A percentile compares a stretch with the other conserved stretches of the same genome.
phyloP scores from a whole-genome alignment of 2,329 filamentous ascomycete genomes.

The Huntiella decipiens region DNA sequence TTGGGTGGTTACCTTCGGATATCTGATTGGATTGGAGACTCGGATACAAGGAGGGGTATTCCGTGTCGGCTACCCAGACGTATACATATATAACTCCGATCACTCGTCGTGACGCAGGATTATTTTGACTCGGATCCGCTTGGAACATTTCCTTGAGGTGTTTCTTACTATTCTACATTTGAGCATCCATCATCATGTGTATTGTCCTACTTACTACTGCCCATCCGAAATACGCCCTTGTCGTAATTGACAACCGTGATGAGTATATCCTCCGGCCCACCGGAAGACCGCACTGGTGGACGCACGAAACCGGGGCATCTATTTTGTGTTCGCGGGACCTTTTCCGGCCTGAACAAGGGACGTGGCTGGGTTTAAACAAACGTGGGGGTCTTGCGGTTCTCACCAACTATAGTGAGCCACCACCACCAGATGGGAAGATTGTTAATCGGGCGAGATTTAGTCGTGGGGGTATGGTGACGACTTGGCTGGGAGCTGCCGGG shows the following conservation, averaged over 20 bases:
- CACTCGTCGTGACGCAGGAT: too few relatives aligned
- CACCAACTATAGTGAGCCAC: constrained; percentile 46
- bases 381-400: constrained; percentile 42
- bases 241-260: constrained; percentile 63
- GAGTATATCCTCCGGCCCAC: constrained; percentile 49
- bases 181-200: constrained; percentile 36
- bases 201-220: constrained; percentile 59
- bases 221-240: constrained; percentile 56
- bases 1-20: too few relatives aligned
- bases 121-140: too few relatives aligned
- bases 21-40: too few relatives aligned
- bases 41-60: too few relatives aligned
- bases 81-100: too few relatives aligned
- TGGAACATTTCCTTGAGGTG: too few relatives aligned
- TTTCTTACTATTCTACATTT: neutral
- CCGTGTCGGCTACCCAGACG: too few relatives aligned
- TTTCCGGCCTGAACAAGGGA: constrained; percentile 41
- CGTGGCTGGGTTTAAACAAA: constrained; percentile 45
- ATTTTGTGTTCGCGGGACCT: constrained; percentile 44
- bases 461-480: constrained; percentile 44
- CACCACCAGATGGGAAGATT: constrained; percentile 28
- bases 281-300: constrained; percentile 46
- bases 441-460: constrained; percentile 36
- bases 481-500: constrained; percentile 29
- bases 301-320: constrained; percentile 23